Conservation (phyloP, 1,284 basidiomycete species). For the Quambalaria eucalypti region DNA sequence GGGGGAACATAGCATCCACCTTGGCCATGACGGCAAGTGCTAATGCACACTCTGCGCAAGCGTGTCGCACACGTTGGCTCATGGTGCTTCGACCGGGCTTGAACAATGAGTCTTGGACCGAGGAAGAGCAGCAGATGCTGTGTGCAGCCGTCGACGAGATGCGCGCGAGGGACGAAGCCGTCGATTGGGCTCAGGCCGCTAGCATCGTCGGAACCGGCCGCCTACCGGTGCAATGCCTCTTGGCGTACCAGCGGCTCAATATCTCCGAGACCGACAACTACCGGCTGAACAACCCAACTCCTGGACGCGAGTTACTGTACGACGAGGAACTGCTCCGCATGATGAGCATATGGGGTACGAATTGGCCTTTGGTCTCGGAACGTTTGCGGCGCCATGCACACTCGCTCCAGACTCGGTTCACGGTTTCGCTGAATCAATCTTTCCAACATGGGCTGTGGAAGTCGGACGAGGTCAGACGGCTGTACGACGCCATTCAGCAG, state of each 20-base stretch:
- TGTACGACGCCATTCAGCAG: too few species aligned
- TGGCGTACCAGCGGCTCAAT: background rate
- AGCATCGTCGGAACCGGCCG: background rate
- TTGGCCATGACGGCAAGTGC: background rate
- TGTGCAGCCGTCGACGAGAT: background rate
- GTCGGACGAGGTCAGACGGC: too few species aligned
- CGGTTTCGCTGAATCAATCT: background rate
- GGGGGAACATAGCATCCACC: background rate
- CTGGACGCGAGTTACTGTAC: background rate
- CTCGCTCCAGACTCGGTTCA: too few species aligned
- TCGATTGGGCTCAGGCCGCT: background rate
- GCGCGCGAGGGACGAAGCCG: background rate
- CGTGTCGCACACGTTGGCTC: background rate
- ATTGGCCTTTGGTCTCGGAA: background rate
- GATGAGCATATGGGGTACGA: background rate
- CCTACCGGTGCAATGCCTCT: background rate
- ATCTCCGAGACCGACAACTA: background rate
- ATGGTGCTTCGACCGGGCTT: background rate
- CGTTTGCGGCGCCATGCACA: too few species aligned
- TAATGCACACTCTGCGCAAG: background rate
- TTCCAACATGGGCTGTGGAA: too few species aligned
- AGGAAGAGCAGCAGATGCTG: background rate
- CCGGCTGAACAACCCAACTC: background rate
- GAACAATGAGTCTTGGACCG: background rate
- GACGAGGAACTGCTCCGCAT: background rate